Evolutionary conservation across 352 stramenopile species (phyloP), one percentile per base, ranked within the genome.

Genomic region (Pythium sp.): DNA sequence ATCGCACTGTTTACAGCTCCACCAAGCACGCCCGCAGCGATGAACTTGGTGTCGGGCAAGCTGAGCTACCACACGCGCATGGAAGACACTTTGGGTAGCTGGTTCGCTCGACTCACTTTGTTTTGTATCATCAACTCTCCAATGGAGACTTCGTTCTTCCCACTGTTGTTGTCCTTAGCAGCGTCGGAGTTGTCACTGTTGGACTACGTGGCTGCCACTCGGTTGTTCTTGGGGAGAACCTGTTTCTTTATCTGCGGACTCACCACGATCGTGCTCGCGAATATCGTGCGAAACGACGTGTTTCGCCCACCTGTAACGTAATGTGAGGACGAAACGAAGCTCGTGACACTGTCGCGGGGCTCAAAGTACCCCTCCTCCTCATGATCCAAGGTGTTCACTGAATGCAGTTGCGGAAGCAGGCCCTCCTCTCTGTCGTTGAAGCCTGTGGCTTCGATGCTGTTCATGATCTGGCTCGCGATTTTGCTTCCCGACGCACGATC

Each of bases 1-100:
- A 79, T 66, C 0, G 76, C 72, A 2, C 63, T 75, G 28, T 82
- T 84, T 18, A 90, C 30, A 5, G 84, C 30, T 0, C 71, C 69
- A 7, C 71, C 74, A 12, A 85, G 7, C 5, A 64, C 62, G 34
- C 81, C 81, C 3, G 86, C 43, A 0, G 71, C 46, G 32, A 87
- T 58, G 36, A 81, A 82, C 32, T 74, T 82, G 69, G 64, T 77
- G 46, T 90, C 80, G 0, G 67, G 69, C 14, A 68, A 28, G 1
- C 71, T 79, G 70, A 88, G 66, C 14, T 74, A 75, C 81, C 81
- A 90, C 12, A 90, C 69, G 15, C 79, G 76, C 22, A 64, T 60
- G n/a, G 54, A 30, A 1, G 53, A 12, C 18, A 67, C 58, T 38
- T 65, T 7, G 38, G 38, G 43, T 5, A 20, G 7, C 1, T 41